phyloP scores from a whole-genome alignment of 768 basidiomycete species.

The Lactarius tabidus region DNA sequence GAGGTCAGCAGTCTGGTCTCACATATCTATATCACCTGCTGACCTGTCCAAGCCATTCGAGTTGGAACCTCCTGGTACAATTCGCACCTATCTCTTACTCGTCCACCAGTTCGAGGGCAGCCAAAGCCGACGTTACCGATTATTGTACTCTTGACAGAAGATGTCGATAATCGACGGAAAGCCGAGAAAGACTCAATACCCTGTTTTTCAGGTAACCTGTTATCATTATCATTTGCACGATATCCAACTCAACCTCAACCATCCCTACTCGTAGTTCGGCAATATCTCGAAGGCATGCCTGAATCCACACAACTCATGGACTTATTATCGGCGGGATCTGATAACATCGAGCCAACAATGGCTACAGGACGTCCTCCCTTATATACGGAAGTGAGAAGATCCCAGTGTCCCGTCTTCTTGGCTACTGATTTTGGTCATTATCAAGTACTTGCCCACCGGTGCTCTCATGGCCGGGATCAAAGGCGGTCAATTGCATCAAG shows the following conservation, averaged over 20 bases:
- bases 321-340: conserved; percentile 68
- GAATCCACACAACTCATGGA: conserved; percentile 69
- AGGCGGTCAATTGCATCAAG: conserved; percentile 79
- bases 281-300: conserved; percentile 76
- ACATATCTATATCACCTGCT: conserved; percentile 1
- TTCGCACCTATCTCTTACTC: conserved; percentile 56
- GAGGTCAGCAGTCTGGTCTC: conserved; percentile 48
- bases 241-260: neutral
- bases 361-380: conserved; percentile 49
- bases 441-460: conserved; percentile 72
- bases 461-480: conserved; percentile 80
- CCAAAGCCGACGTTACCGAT: conserved; percentile 44
- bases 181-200: conserved; percentile 63
- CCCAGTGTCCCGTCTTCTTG: neutral
- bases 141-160: conserved; percentile 85
- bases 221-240: neutral
- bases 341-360: conserved; percentile 59
- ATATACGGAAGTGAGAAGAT: conserved; percentile 64
- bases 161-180: conserved; percentile 75
- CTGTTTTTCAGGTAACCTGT: conserved; percentile 53
- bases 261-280: conserved; percentile 46
- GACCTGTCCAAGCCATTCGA: conserved; percentile 66
- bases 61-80: conserved; percentile 87
- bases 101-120: conserved; percentile 50
- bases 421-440: neutral